Base-by-base conservation (phyloP, 331 rosid species). In the Malus hybrid region DNA sequence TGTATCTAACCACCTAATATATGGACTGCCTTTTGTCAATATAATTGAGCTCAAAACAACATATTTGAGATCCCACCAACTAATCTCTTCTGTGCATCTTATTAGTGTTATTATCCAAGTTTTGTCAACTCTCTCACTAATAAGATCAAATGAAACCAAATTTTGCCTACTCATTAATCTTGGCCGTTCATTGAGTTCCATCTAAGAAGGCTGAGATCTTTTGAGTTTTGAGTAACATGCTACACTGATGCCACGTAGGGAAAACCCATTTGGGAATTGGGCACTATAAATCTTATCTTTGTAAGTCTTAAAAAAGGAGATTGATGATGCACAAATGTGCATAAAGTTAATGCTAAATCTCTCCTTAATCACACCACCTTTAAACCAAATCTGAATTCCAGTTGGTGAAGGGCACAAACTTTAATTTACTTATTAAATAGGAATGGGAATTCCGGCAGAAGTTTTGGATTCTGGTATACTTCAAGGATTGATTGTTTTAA, bases 41-140 rank as follows among this genome's bases (percentile, higher is more conserved):
- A 76, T 48, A 62, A 54, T 83, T 62, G 72, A 20, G 78, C 74
- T 77, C 27, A 59, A 79, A 69, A 78, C 74, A 73, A 69, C 55
- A 78, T 81, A 80, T 71, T 60, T 79, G 66, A 75, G 87, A 80
- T 82, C 80, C 78, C 85, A 87, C 82, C 84, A 60, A 78, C 81
- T 80, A 4, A 55, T 74, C 50, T 66, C 31, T 81, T 65, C 33
- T 19, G 57, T 13, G 46, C 66, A 52, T 74, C 7, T 78, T 54
- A 71, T 69, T 74, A 46, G 64, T 34, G 77, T 64, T 42, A 42
- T 39, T 11, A 15, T 73, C 59, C 55, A 27, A 24, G 39, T 73
- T 62, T 28, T 63, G 70, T 27, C 59, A 44, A 42, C 46, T 65
- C 24, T 32, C 62, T 3, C 67, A 10, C 6, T 2, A n/a, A 55